Evolutionary conservation across 169 alveolate species (phyloP).

Genomic region (Miamiensis avidus): DNA sequence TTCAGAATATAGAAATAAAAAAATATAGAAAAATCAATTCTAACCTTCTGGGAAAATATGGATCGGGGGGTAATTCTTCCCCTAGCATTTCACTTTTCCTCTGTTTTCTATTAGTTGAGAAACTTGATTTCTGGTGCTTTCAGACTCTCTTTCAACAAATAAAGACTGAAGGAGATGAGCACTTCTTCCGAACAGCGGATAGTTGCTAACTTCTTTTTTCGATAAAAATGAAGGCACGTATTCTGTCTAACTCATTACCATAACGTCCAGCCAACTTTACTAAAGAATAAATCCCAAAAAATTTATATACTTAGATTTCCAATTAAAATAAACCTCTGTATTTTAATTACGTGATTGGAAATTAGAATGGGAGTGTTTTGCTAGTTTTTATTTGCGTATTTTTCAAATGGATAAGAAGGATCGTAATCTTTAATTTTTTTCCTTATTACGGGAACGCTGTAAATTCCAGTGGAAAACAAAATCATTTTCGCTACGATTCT

Average conservation of each 20-base stretch:
- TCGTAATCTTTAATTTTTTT: slow-evolving; percentile 35
- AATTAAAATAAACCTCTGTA: background rate
- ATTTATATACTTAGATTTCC: no score
- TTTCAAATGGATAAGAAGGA: slow-evolving; percentile 18
- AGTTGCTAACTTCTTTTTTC: slow-evolving; percentile 24
- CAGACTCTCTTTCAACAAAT: slow-evolving; percentile 65
- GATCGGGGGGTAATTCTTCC: slow-evolving; percentile 58
- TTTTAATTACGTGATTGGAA: slow-evolving; percentile 33
- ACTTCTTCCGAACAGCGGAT: slow-evolving; percentile 33
- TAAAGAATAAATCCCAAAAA: no score
- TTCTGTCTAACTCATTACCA: slow-evolving; percentile 12
- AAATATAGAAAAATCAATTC: no score
- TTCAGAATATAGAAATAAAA: no score
- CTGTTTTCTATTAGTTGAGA: slow-evolving; percentile 47
- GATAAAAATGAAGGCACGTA: slow-evolving; percentile 39
- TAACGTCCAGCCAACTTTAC: slow-evolving; percentile 34
- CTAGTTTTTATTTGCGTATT: background rate
- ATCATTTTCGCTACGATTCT: slow-evolving; percentile 15
- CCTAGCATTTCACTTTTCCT: slow-evolving; percentile 49
- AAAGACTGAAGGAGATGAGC: slow-evolving; percentile 48
- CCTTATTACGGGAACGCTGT: background rate
- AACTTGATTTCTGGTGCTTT: slow-evolving; percentile 47
- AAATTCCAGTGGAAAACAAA: slow-evolving; percentile 29
- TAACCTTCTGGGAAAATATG: slow-evolving; percentile 67
- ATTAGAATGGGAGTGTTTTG: slow-evolving; percentile 32